A percentile compares a stretch with the other conserved stretches of the same genome.
Evolutionary conservation across 768 basidiomycete genomes (phyloP).

Genomic region (Rickenella mellea): DNA sequence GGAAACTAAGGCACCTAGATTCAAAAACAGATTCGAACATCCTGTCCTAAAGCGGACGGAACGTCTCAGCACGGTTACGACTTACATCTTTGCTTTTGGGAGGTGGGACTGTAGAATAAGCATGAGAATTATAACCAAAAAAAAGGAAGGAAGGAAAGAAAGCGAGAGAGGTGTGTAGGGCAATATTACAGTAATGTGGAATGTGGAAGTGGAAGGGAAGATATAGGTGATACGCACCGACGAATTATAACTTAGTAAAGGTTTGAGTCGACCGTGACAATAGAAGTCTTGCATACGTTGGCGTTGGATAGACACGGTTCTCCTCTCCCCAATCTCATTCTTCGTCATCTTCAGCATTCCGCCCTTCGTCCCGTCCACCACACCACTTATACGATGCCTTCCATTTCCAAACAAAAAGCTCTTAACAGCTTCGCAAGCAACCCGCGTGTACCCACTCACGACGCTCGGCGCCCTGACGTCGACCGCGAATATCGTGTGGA

Average conservation of each 20-base stretch:
- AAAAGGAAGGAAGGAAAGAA: no score
- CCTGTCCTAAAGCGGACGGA: slow-evolving; percentile 62
- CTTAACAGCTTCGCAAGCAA: slow-evolving; percentile 55
- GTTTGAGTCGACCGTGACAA: slow-evolving; percentile 72
- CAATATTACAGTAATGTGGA: slow-evolving; percentile 1
- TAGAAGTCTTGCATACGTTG: slow-evolving; percentile 45
- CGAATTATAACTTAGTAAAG: slow-evolving; percentile 87
- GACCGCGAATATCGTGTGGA: slow-evolving; percentile 79
- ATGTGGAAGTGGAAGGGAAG: no score
- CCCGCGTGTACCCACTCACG: slow-evolving; percentile 56
- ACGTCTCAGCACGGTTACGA: slow-evolving; percentile 89
- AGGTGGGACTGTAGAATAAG: slow-evolving; percentile 3
- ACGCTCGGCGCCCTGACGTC: slow-evolving; percentile 72
- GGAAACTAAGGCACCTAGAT: slow-evolving; percentile 51
- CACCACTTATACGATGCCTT: no score
- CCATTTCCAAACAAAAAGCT: slow-evolving; percentile 59
- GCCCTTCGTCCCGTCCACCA: slow-evolving; percentile 37
- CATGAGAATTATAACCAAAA: no score
- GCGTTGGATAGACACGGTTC: slow-evolving; percentile 52
- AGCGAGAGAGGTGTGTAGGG: no score
- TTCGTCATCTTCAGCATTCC: slow-evolving; percentile 32
- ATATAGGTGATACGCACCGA: slow-evolving; percentile 57
- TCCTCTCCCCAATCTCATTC: no score
- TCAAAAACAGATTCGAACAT: slow-evolving; percentile 70
- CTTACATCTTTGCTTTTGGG: slow-evolving; percentile 49